Percentiles rank a stretch among this genome's conserved stretches.
Evolutionary conservation across 768 basidiomycete species (phyloP).

Genomic region (Pleurotus cornucopiae): DNA sequence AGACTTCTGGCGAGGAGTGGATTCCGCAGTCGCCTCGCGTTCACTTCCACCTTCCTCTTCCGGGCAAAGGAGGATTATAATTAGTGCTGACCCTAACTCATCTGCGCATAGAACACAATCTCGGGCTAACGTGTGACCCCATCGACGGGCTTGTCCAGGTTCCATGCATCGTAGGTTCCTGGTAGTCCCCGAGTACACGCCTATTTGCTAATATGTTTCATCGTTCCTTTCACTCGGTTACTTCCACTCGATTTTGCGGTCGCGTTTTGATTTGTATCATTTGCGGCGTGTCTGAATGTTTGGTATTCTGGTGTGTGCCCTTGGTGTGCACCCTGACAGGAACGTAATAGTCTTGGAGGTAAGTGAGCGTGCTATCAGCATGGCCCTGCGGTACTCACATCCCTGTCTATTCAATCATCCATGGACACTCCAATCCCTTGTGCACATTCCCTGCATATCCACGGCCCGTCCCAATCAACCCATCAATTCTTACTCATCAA

Average conservation of each 20-base stretch:
- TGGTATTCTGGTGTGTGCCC: too few species aligned
- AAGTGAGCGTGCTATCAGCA: conserved; percentile 11
- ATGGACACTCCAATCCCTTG: too few species aligned
- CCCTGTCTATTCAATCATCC: too few species aligned
- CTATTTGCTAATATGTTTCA: conserved; percentile 7
- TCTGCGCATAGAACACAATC: conserved; percentile 61
- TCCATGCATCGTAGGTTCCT: conserved; percentile 79
- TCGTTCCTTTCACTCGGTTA: neutral
- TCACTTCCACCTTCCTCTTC: neutral
- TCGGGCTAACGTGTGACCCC: conserved; percentile 91
- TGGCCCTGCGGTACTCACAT: neutral
- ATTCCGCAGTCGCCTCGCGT: neutral
- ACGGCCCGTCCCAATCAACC: too few species aligned
- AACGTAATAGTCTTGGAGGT: conserved; percentile 87
- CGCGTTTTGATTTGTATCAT: too few species aligned
- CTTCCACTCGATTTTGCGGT: neutral
- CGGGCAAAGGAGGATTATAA: neutral
- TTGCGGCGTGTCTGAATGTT: too few species aligned
- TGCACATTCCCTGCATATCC: too few species aligned
- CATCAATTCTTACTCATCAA: too few species aligned
- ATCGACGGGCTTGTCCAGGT: conserved; percentile 92
- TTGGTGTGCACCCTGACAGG: conserved; percentile 30
- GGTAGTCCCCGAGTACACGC: neutral
- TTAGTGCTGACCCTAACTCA: neutral
- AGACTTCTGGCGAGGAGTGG: too few species aligned